phyloP scores from a whole-genome alignment of 495 filamentous ascomycete genomes.

The Apodospora peruviana region DNA sequence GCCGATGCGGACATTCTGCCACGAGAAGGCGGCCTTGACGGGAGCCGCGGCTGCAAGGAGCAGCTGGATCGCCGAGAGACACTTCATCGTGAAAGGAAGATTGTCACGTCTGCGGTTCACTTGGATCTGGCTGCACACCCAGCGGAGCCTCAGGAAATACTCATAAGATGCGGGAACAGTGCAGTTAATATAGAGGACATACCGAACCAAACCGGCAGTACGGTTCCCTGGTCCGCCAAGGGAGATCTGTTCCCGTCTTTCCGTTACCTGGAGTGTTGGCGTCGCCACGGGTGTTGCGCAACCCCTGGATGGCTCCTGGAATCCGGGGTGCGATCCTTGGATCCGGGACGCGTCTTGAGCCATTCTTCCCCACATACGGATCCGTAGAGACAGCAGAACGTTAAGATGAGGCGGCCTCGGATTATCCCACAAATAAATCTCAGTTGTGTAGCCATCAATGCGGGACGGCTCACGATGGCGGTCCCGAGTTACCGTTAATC shows the following conservation, averaged over 20 bases:
- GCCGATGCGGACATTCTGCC: conserved; percentile 44
- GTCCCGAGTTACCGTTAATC: conserved; percentile 18
- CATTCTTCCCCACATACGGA: not conserved
- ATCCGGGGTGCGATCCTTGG: not conserved
- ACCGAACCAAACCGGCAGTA: conserved; percentile 4
- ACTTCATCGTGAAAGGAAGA: conserved; percentile 26
- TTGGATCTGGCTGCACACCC: conserved; percentile 1
- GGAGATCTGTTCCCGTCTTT: conserved; percentile 9
- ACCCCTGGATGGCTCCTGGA: too few species aligned
- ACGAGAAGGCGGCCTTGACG: conserved; percentile 30
- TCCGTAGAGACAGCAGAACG: not conserved
- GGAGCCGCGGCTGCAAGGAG: conserved; percentile 26
- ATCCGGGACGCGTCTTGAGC: not conserved
- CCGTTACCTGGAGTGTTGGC: not conserved
- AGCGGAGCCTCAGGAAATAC: conserved; percentile 9
- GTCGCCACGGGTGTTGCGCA: not conserved
- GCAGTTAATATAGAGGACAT: conserved; percentile 18
- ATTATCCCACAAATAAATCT: conserved; percentile 17
- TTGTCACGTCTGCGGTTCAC: not conserved
- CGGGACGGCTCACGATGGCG: not conserved
- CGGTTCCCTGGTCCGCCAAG: not conserved
- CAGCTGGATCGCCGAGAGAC: conserved; percentile 24
- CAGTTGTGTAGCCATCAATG: not conserved
- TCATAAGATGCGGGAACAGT: not conserved
- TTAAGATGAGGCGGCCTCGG: not conserved